phyloP scores from a whole-genome alignment of 2,329 filamentous ascomycete species.

The Pestalotiopsis sp. region DNA sequence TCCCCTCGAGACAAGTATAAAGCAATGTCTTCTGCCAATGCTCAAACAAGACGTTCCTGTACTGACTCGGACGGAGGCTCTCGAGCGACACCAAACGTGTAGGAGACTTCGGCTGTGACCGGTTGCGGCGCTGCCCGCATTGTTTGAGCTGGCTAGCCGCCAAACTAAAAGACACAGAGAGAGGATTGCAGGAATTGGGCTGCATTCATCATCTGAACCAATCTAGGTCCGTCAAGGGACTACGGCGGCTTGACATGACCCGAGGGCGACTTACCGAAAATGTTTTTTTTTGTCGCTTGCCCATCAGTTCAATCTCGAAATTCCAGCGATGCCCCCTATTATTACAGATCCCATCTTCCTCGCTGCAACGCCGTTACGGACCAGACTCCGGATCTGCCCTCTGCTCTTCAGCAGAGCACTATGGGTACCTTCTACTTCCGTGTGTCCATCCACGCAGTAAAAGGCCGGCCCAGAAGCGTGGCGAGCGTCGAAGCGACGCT shows the following conservation, averaged over 20 bases:
- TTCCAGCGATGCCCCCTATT: not conserved
- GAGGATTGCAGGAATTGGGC: not conserved
- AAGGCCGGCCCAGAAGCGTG: not conserved
- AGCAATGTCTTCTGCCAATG: not conserved
- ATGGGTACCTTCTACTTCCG: constrained; percentile 14
- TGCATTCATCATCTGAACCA: not conserved
- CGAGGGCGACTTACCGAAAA: not conserved
- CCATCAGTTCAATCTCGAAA: not conserved
- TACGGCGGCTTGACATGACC: constrained; percentile 3
- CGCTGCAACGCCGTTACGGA: not conserved
- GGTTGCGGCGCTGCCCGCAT: constrained; percentile 1
- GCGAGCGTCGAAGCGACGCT: constrained; percentile 1
- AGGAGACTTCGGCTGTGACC: not conserved
- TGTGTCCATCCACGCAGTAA: not conserved
- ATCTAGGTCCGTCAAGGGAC: not conserved
- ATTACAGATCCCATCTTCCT: constrained; percentile 6
- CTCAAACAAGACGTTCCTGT: not conserved
- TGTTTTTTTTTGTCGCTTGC: not conserved
- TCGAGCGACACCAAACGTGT: not conserved
- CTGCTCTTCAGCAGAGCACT: not conserved
- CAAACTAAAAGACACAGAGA: not conserved
- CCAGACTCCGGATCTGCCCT: not conserved
- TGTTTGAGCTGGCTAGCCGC: not conserved
- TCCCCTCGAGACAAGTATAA: not conserved
- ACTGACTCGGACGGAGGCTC: not conserved